Evolutionary conservation across 495 filamentous ascomycete species (phyloP), one percentile per base, ranked within the genome.

Genomic region (Penicillium salamii): DNA sequence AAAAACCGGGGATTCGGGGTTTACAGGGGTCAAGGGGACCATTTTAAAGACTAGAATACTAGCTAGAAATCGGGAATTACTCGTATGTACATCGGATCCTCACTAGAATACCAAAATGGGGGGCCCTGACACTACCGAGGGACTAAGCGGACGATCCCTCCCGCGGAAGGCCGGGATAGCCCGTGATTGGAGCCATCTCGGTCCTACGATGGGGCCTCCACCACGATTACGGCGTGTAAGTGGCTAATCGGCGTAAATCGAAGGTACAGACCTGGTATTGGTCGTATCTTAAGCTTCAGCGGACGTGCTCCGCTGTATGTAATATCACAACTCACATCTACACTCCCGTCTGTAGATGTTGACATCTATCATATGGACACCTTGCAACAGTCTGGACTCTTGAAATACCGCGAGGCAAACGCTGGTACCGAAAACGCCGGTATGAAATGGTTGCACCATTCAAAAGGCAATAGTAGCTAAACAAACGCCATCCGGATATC

Each of bases 151-250:
- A 37, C 53, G 53, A 52, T 56, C 49, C 46, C 15, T 50, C 42
- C 26, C 49, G 50, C 58, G 49, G 49, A 49, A 50, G 43, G 34
- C 52, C 45, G 52, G 58, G 55, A 46, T 20, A 52, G 47, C 41
- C 58, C 51, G 49, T 55, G 42, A 43, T 40, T 47, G 57, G 34
- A 23, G 35, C 14, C 17, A 42, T 38, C 29, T 34, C 43, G 58
- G 54, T 46, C 54, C 58, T 51, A 38, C 29, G 29, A 13, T 32
- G 29, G 23, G 29, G 5, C 29, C 29, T 11, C 54, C 55, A 36
- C 24, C 1, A 0, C 21, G 58, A 61, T 58, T 5, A 18, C 4
- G 9, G 14, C 11, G 29, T 17, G n/a, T 58, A 15, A 33, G 58
- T 55, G 44, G 55, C 14, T 32, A 36, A 58, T 61, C 55, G 52